Evolutionary conservation across 495 filamentous ascomycete genomes (phyloP).

Genomic region (Talaromyces borbonicus): DNA sequence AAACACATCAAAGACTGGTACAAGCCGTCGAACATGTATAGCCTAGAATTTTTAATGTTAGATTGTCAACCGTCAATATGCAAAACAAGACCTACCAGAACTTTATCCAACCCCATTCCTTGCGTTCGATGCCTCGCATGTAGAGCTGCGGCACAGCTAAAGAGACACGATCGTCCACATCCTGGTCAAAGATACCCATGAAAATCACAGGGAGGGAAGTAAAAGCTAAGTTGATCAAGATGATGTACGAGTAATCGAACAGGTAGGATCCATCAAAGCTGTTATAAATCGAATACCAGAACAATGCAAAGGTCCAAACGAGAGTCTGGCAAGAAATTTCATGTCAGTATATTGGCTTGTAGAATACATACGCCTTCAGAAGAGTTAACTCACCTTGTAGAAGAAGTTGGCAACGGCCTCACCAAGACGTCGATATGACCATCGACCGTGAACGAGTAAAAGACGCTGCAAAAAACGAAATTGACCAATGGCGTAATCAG

Average conservation of each 20-base stretch:
- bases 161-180: slow-evolving; percentile 89
- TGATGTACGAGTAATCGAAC: slow-evolving; percentile 95
- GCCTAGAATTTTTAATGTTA: slow-evolving; percentile 38
- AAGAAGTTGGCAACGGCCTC: slow-evolving; percentile 99
- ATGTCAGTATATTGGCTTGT: no score
- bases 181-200: slow-evolving; percentile 96
- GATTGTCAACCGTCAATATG: background rate
- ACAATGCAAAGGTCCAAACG: slow-evolving; percentile 93
- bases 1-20: slow-evolving; percentile 91
- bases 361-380: no score
- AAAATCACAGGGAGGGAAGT: slow-evolving; percentile 92
- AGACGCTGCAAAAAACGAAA: slow-evolving; percentile 90
- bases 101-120: slow-evolving; percentile 94
- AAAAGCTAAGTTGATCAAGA: slow-evolving; percentile 93
- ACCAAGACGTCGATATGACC: slow-evolving; percentile 86
- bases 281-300: slow-evolving; percentile 96
- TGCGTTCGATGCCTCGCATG: slow-evolving; percentile 87
- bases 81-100: slow-evolving; percentile 64
- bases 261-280: slow-evolving; percentile 94
- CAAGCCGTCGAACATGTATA: slow-evolving; percentile 90
- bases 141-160: slow-evolving; percentile 93
- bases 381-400: slow-evolving; percentile 88
- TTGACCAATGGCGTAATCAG: slow-evolving; percentile 97
- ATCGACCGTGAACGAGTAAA: slow-evolving; percentile 90
- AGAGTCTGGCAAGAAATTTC: slow-evolving; percentile 69